These are phyloP conservation scores for Anacardium occidentale DNA, from an alignment of 345 rosid species.

Conservation along the genomic window DNA sequence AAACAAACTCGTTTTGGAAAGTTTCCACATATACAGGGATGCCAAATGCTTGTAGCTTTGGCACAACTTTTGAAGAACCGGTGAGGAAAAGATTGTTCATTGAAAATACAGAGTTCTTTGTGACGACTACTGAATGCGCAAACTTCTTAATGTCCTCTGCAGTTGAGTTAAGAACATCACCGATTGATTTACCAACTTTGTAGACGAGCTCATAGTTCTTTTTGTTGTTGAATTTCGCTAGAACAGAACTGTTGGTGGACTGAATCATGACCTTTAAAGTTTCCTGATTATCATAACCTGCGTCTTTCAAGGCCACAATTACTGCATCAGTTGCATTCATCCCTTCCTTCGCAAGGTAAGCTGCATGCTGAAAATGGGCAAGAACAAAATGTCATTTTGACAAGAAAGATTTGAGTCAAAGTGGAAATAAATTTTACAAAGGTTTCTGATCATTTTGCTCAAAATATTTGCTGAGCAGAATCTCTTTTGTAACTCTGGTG, in stretches of 20 bases:
- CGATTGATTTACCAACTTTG: constrained; percentile 56
- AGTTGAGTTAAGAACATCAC: constrained; percentile 48
- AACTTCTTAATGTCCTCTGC: constrained; percentile 63
- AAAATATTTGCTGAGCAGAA: neutral
- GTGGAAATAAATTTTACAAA: neutral
- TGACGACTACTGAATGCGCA: constrained; percentile 61
- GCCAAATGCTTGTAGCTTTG: constrained; percentile 42
- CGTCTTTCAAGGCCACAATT: constrained; percentile 49
- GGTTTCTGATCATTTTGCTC: neutral
- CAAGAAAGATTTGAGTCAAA: neutral
- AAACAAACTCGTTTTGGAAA: constrained; percentile 79
- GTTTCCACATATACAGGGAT: constrained; percentile 67
- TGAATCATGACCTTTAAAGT: constrained; percentile 69
- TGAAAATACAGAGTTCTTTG: constrained; percentile 56
- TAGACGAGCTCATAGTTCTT: constrained; percentile 59
- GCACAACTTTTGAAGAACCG: constrained; percentile 40
- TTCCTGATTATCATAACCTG: constrained; percentile 54
- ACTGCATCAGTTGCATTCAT: constrained; percentile 53
- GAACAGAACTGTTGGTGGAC: constrained; percentile 75
- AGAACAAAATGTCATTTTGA: constrained; percentile 7
- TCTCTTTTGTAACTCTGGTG: neutral
- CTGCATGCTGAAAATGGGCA: constrained; percentile 59
- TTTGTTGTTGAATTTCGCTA: constrained; percentile 52
- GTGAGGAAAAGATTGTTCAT: constrained; percentile 24
- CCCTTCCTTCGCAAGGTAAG: constrained; percentile 58